Base-by-base conservation (phyloP, 208 protist species). In the Tritrichomonas musculus region DNA sequence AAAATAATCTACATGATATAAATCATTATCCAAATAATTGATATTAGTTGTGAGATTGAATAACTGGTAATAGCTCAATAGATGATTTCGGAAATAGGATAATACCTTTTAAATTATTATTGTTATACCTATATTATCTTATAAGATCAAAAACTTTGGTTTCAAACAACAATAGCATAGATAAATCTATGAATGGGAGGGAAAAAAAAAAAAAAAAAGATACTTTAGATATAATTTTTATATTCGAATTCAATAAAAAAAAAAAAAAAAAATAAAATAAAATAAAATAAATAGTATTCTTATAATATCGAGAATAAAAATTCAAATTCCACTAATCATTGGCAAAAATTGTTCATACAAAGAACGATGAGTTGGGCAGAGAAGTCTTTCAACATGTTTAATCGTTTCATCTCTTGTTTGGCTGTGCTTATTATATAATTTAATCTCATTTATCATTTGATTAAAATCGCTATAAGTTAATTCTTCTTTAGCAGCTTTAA, bases 371-470 rank as follows among this genome's bases (percentile, higher is more conserved):
- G 8, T 41, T 47, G 73, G 11, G 8, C 73, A 25, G 11, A 82
- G 73, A 25, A 82, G 22, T 1, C 41, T 49, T 30, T 82, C 25
- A 9, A 82, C 73, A 82, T 82, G 47, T 30, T 25, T 36, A 33
- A 82, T 82, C 4, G 73, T 82, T 50, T 82, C 73, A 53, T 82
- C 73, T 4, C 73, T 4, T 30, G 73, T 50, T 82, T 82, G 73
- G n/a, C 50, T 47, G 11, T 36, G 30, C 50, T 50, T 82, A 50
- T 82, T 82, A 44, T 82, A 82, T 30, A 82, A 82, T 53, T 82
- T 82, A n/a, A 82, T 82, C 25, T 82, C 73, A n/a, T 33, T 53
- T n/a, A 82, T 82, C 73, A 82, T 82, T 22, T 82, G 73, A 53
- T 82, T 82, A 53, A 82, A 82, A 8, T 82, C 73, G 30, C n/a